Evolutionary conservation across 306 rosid genomes (phyloP).

Genomic region (Vachellia pachyceras): DNA sequence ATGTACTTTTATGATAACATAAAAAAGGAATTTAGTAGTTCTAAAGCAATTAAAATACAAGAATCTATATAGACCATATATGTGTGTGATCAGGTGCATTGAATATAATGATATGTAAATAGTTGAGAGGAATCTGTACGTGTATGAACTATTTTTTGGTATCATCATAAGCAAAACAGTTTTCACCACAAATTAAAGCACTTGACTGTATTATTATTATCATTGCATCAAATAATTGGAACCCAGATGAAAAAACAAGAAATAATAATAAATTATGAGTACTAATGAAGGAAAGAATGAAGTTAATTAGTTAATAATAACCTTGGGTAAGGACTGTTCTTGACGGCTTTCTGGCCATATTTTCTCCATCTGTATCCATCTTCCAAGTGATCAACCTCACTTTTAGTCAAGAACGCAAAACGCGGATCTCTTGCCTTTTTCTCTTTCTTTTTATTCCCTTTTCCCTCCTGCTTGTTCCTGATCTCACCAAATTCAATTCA

Average conservation of each 20-base stretch:
- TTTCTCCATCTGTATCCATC: constrained; percentile 87
- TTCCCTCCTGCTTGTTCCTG: constrained; percentile 33
- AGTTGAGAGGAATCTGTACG: background rate
- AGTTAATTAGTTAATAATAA: background rate
- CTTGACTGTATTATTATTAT: background rate
- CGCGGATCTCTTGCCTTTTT: constrained; percentile 62
- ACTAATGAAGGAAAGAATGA: background rate
- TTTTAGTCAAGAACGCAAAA: constrained; percentile 74
- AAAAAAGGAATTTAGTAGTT: background rate
- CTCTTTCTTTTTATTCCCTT: constrained; percentile 61
- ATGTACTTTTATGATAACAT: background rate
- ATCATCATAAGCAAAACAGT: constrained; percentile 7
- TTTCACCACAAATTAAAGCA: background rate
- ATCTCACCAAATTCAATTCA: background rate
- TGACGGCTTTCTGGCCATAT: constrained; percentile 81
- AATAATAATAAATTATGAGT: background rate
- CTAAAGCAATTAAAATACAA: background rate
- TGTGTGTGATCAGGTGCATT: background rate
- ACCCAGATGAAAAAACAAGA: background rate
- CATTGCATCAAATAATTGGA: background rate
- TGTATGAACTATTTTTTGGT: background rate
- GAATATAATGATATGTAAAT: background rate
- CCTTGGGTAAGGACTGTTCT: constrained; percentile 83
- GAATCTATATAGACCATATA: background rate
- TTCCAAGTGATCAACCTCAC: constrained; percentile 75